These are phyloP conservation scores for Auriscalpium vulgare DNA, from an alignment of 768 basidiomycete species.

Conservation along the genomic window DNA sequence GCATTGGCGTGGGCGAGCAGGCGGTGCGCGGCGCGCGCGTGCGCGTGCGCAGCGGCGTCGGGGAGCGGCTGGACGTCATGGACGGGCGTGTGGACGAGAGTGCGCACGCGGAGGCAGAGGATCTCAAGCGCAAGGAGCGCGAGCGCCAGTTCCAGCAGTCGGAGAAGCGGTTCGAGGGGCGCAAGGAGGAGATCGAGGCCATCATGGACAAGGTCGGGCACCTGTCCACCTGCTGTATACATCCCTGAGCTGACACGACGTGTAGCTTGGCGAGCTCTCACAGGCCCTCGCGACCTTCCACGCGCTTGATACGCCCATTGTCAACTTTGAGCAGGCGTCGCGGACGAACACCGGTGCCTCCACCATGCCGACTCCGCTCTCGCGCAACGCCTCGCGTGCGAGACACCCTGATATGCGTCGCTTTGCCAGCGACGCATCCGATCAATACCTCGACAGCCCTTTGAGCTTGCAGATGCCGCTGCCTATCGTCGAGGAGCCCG, in stretches of 20 bases:
- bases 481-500: constrained; percentile 5
- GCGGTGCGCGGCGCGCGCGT: background rate
- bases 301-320: constrained; percentile 32
- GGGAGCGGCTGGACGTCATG: constrained; percentile 10
- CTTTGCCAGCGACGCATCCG: background rate
- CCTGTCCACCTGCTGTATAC: background rate
- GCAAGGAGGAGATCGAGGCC: constrained; percentile 58
- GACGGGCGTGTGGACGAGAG: constrained; percentile 33
- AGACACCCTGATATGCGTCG: constrained; percentile 16
- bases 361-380: constrained; percentile 16
- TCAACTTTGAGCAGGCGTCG: constrained; percentile 26
- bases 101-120: constrained; percentile 40
- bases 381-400: constrained; percentile 16
- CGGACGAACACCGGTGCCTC: constrained; percentile 25
- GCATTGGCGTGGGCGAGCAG: constrained; percentile 32
- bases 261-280: constrained; percentile 50
- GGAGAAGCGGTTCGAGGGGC: constrained; percentile 59
- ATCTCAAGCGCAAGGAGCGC: constrained; percentile 40
- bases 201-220: constrained; percentile 65
- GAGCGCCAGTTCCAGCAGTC: constrained; percentile 65
- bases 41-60: background rate
- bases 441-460: constrained; percentile 25
- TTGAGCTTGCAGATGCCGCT: constrained; percentile 16
- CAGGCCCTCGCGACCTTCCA: constrained; percentile 36
- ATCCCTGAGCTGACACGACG: constrained; percentile 1